Evolutionary conservation across 495 filamentous ascomycete species (phyloP), one percentile per base, ranked within the genome.

Genomic region (Letharia lupina): DNA sequence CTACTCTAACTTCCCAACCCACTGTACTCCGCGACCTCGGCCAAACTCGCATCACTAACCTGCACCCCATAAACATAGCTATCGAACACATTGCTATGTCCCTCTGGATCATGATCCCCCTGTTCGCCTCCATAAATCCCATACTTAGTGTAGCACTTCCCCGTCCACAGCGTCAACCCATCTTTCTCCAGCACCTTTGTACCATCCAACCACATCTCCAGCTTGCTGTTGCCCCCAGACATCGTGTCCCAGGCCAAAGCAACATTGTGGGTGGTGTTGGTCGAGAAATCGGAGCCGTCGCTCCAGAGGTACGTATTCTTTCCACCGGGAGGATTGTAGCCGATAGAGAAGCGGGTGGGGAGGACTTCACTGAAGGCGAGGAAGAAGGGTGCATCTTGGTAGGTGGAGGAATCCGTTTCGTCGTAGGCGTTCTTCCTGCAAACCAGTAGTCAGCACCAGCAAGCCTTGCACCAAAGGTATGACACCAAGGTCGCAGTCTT

Each of bases 351-450:
- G 42, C 69, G 65, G 11, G 63, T 69, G 20, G 62, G 57, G n/a
- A 64, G 44, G 3, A 40, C 28, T 16, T 60, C 42, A 31, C 62
- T 66, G 70, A 74, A 75, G 23, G 59, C 40, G 45, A 75, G 62
- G 60, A 72, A 71, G 45, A 75, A 69, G 0, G 74, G 74, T 23
- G 75, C 72, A 52, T 75, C 73, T 66, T 75, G 74, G 11, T 70
- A 45, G 2, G 72, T 67, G 9, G 45, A 48, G 18, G 40, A 63
- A 8, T 13, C 39, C 28, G 73, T 68, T 37, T 73, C 66, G 31
- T 42, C 62, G 56, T 65, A 66, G 54, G 69, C 73, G 61, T 71
- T 68, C 20, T 65, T 61, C 39, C 13, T 44, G 18, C 31, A 37
- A 13, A 37, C 6, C 18, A 45, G 16, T 20, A 33, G 13, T 39